Evolutionary conservation across 169 alveolate species (phyloP).

Genomic region (Eimeria tenella): DNA sequence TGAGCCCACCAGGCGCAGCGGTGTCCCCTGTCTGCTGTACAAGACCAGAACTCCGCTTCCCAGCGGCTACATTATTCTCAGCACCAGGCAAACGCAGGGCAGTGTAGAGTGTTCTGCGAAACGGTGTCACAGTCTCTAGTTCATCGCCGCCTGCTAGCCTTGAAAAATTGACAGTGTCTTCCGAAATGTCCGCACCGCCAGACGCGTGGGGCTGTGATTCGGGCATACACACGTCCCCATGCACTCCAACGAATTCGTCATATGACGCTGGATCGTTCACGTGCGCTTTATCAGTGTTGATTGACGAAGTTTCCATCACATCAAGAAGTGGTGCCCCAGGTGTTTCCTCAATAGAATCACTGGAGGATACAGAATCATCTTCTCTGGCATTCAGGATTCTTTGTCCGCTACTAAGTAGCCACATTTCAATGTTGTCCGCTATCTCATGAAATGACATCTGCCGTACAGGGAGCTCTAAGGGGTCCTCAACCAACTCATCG

Average conservation of each 20-base stretch:
- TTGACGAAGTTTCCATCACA: not conserved
- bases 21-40: not conserved
- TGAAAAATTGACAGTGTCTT: not conserved
- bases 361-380: slow-evolving; percentile 34
- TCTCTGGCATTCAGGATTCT: not conserved
- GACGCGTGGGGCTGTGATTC: not conserved
- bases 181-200: not conserved
- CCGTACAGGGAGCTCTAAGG: not conserved
- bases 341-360: slow-evolving; percentile 36
- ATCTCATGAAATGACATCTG: slow-evolving; percentile 24
- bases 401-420: slow-evolving; percentile 42
- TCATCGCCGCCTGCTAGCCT: not conserved
- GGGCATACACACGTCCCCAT: not conserved
- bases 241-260: slow-evolving; percentile 4
- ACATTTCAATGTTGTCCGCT: slow-evolving; percentile 65
- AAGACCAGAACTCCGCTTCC: not conserved
- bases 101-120: not conserved
- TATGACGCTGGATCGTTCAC: not conserved
- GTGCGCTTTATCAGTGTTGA: too few relatives aligned
- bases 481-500: not conserved
- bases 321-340: slow-evolving; percentile 1
- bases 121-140: not conserved
- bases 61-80: not conserved
- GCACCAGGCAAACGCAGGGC: not conserved
- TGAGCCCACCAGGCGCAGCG: not conserved